Percentiles rank a stretch among this genome's conserved stretches.
Conservation (phyloP, 305 asterid genomes). For the Fraxinus sp. region DNA sequence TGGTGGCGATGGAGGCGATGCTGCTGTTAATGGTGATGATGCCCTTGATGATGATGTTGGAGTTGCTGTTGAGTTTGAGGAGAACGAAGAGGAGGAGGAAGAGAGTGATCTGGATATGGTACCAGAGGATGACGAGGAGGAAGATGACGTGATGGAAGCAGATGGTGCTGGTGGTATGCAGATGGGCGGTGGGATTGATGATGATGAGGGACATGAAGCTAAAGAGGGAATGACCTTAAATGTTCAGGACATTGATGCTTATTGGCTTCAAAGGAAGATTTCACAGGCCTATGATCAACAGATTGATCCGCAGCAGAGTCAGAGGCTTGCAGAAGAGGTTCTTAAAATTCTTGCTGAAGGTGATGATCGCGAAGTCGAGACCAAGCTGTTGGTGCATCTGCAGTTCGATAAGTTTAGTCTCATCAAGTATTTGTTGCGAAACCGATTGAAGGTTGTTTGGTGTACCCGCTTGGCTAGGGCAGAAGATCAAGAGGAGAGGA, state of each 20-base stretch:
- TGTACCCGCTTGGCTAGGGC: conserved; percentile 94
- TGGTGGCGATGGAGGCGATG: conserved; percentile 53
- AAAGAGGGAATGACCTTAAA: conserved; percentile 81
- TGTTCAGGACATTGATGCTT: conserved; percentile 92
- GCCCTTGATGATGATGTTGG: conserved; percentile 90
- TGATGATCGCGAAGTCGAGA: conserved; percentile 86
- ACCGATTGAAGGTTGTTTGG: conserved; percentile 90
- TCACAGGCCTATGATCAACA: conserved; percentile 88
- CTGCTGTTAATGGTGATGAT: conserved; percentile 61
- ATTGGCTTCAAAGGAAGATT: conserved; percentile 97
- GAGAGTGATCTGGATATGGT: conserved; percentile 86
- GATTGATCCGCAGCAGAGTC: conserved; percentile 87
- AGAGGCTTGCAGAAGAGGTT: conserved; percentile 85
- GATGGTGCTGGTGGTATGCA: conserved; percentile 77
- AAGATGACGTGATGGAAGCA: conserved; percentile 61
- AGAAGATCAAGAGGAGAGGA: conserved; percentile 80
- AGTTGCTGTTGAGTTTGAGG: conserved; percentile 98
- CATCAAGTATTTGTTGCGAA: conserved; percentile 64
- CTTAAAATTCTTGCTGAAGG: conserved; percentile 86
- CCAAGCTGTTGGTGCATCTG: conserved; percentile 76
- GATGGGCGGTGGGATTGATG: conserved; percentile 95
- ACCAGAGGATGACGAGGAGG: conserved; percentile 85
- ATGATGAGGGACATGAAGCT: conserved; percentile 67
- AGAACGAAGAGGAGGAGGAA: conserved; percentile 89
- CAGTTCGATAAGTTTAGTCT: conserved; percentile 77